A percentile compares a stretch with the other conserved stretches of the same genome.
Conservation (phyloP, 257 asterid genomes). For the Forsythia suspensa region DNA sequence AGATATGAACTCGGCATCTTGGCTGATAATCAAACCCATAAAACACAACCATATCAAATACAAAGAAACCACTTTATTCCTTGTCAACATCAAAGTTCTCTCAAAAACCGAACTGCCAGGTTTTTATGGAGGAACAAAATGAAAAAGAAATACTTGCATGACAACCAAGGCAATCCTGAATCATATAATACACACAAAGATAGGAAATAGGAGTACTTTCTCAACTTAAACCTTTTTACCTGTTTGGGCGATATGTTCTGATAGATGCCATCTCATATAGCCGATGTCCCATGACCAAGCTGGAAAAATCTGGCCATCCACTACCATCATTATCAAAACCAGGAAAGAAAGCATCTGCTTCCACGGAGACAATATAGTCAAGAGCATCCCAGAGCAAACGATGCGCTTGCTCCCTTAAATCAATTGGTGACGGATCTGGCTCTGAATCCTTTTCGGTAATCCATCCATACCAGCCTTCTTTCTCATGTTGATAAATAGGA, state of each 20-base stretch:
- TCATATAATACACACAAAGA: background rate
- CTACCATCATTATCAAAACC: conserved; percentile 92
- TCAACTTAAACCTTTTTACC: conserved; percentile 42
- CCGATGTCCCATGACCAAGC: conserved; percentile 95
- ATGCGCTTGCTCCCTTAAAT: conserved; percentile 85
- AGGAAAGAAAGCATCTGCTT: conserved; percentile 91
- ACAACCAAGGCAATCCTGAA: background rate
- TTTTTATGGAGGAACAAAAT: no score
- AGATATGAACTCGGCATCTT: background rate
- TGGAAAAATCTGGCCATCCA: conserved; percentile 84
- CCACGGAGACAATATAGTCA: conserved; percentile 43
- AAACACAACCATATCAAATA: background rate
- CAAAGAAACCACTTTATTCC: background rate
- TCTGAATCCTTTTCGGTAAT: conserved; percentile 78
- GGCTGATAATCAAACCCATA: background rate
- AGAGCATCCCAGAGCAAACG: conserved; percentile 51
- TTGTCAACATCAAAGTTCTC: background rate
- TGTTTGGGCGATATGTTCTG: conserved; percentile 85
- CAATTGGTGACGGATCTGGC: conserved; percentile 72
- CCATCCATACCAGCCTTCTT: conserved; percentile 99
- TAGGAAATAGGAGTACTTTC: background rate
- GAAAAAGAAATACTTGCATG: background rate
- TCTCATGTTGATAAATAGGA: conserved; percentile 88
- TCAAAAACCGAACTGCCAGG: background rate
- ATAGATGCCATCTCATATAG: conserved; percentile 73